Evolutionary conservation across 257 asterid genomes (phyloP), one percentile per base, ranked within the genome.

Genomic region (Asclepias syriaca): DNA sequence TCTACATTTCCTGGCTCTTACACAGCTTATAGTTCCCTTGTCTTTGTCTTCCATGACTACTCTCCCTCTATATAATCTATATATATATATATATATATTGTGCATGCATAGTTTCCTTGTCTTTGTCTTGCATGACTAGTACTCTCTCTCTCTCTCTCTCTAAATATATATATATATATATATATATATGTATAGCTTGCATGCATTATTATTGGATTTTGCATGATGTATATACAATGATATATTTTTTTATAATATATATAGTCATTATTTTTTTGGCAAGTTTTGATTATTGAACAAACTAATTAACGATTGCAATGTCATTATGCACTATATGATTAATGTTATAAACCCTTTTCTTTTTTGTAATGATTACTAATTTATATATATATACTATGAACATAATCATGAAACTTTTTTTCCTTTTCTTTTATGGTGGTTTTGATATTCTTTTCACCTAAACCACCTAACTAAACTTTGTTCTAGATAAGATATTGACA

Each of bases 401-500:
- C 12, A 43, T 43, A 43, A 43, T 43, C 48, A 43, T 24, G 61
- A 12, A 27, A 50, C 11, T 27, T 43, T 43, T 43, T 43, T 43
- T 7, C 48, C 48, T 43, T 43, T 43, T 43, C 10, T 43, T 43
- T 43, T 24, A 49, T 24, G 72, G 60, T 69, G 73, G n/a, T 34
- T 54, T 53, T 54, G 48, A 53, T 24, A 19, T 8, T n/a, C 61
- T 27, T 60, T 43, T 50, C 57, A 48, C 69, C 69, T 60, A 72
- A 72, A 60, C 37, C 75, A 72, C 67, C 68, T 27, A 72, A 60
- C 60, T 27, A 72, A 11, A 19, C 56, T 43, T 24, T 49, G 45
- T 1, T 43, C 13, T 37, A 68, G 48, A 50, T 29, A 68, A 68
- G 27, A 68, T 29, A 4, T 50, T 29, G 18, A 22, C 24, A 68